Percentiles rank a stretch among this genome's conserved stretches.
phyloP scores from a whole-genome alignment of 768 basidiomycete genomes.

The Sarcomyxa edulis region DNA sequence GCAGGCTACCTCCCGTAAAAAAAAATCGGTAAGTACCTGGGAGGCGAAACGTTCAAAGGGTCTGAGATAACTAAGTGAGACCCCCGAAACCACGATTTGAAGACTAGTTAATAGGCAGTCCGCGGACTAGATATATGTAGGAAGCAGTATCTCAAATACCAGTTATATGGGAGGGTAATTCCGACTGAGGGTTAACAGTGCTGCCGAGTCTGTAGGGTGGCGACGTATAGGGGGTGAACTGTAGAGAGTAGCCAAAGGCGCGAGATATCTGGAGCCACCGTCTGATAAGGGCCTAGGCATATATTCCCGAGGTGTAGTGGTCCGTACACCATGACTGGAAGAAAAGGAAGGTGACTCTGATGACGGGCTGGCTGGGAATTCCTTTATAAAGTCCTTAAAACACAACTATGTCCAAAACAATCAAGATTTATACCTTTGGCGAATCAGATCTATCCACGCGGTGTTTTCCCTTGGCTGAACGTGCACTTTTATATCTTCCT shows the following conservation, averaged over 20 bases:
- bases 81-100: too few species aligned
- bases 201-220: conserved; percentile 66
- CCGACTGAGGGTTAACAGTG: too few species aligned
- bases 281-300: conserved; percentile 18
- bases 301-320: not conserved
- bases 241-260: conserved; percentile 67
- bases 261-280: conserved; percentile 35
- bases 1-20: too few species aligned
- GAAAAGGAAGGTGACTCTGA: conserved; percentile 2
- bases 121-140: too few species aligned
- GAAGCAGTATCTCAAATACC: too few species aligned
- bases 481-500: conserved; percentile 67
- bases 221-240: conserved; percentile 58
- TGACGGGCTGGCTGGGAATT: conserved; percentile 4
- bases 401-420: not conserved
- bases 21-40: too few species aligned
- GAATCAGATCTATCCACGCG: conserved; percentile 42
- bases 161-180: too few species aligned
- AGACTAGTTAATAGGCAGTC: too few species aligned
- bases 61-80: too few species aligned
- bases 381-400: not conserved
- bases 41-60: too few species aligned
- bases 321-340: conserved; percentile 2
- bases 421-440: conserved; percentile 19
- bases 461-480: conserved; percentile 53